Evolutionary conservation across 106 monocot species (phyloP).

Genomic region (Posidonia australis): DNA sequence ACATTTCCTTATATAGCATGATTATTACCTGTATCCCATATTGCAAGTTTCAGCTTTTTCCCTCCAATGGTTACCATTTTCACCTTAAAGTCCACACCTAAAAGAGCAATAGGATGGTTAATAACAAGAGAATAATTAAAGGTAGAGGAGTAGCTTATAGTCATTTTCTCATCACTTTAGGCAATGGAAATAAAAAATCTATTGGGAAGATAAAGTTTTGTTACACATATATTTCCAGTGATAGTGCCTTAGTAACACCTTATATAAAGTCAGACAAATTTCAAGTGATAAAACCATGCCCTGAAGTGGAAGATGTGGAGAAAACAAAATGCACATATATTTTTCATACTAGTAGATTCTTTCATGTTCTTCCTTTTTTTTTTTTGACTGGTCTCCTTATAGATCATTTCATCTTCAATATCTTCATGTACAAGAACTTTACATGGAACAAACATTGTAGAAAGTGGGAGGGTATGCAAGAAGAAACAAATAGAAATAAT

Average conservation of each 20-base stretch:
- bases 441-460: too few species aligned
- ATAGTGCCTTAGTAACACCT: neutral
- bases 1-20: neutral
- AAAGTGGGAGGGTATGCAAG: too few species aligned
- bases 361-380: too few species aligned
- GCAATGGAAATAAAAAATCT: neutral
- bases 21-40: constrained; percentile 91
- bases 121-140: neutral
- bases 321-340: too few species aligned
- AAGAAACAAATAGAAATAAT: too few species aligned
- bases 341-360: too few species aligned
- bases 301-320: too few species aligned
- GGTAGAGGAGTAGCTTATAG: neutral
- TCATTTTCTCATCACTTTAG: neutral
- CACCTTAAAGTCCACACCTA: constrained; percentile 98
- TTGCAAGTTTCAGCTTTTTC: constrained; percentile 93
- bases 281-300: too few species aligned
- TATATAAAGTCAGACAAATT: too few species aligned
- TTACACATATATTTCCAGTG: neutral
- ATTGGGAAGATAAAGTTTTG: neutral
- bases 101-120: neutral
- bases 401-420: too few species aligned
- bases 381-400: too few species aligned
- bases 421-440: too few species aligned
- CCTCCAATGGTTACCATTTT: constrained; percentile 83